Conservation (phyloP, 139 green algal genomes). For the Edaphochlamys debaryana region DNA sequence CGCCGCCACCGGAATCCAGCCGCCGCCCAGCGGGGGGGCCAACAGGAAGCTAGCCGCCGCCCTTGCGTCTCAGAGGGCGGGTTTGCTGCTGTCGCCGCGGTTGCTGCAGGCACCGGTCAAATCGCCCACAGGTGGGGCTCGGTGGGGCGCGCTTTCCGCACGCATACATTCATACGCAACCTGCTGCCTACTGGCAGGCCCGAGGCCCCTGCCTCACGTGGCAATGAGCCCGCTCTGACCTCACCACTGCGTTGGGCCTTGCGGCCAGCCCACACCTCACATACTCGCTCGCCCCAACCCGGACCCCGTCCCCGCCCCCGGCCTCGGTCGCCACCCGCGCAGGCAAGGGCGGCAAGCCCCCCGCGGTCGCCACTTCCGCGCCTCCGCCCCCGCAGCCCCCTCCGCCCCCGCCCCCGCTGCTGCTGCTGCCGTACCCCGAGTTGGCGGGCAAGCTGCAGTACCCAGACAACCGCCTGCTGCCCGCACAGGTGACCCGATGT, state of each 20-base stretch:
- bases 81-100: conserved; percentile 14
- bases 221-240: too few species aligned
- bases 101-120: neutral
- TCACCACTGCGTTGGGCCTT: too few species aligned
- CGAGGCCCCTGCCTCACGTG: too few species aligned
- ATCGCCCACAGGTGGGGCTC: too few species aligned
- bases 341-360: neutral
- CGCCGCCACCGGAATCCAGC: too few species aligned
- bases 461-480: conserved; percentile 29
- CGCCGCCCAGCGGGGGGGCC: neutral
- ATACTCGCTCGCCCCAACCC: too few species aligned
- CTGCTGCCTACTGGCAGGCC: too few species aligned
- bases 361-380: too few species aligned
- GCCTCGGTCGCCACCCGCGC: too few species aligned
- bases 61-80: neutral
- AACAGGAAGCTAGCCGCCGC: neutral
- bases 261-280: neutral
- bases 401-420: neutral
- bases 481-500: neutral
- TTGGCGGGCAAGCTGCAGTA: conserved; percentile 32
- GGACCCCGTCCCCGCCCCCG: too few species aligned
- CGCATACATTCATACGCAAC: too few species aligned
- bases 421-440: conserved; percentile 40
- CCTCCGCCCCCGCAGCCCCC: neutral
- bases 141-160: too few species aligned